Evolutionary conservation across 2,329 filamentous ascomycete species (phyloP), one percentile per base, ranked within the genome.

Genomic region (Xylariaceae sp.): DNA sequence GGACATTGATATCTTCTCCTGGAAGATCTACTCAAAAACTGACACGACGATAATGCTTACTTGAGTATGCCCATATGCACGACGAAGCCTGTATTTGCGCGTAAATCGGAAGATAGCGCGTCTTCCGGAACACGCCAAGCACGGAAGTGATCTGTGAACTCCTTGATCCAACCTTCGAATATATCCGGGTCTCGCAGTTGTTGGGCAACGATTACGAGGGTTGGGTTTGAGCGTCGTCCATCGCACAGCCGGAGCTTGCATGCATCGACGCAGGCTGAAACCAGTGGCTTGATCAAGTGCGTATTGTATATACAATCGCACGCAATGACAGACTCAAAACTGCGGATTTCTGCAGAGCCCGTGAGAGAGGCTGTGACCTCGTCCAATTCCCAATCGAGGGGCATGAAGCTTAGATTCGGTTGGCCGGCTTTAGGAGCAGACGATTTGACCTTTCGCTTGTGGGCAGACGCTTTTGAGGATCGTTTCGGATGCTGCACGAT

Each of bases 271-370:
- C 89, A 95, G 0, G 89, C 87, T 60, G 85, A 80, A n/a, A 94
- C 87, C 43, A 97, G 81, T 0, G 91, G 90, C 39, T 80, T 73
- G 19, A 97, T 81, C 3, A 97, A 78, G 2, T 87, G 81, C 57
- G 96, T 89, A 69, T 97, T 99, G 74, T 95, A 99, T 58, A 99
- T 86, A 68, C 91, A 96, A 68, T 99, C 94, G 64, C 90, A 95
- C 4, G 90, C 90, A 33, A 97, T 66, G 11, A 97, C 74, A 12
- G 83, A 70, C 61, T 95, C 87, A 57, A 94, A 86, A 49, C 78
- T 76, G 61, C 59, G 63, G 40, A 54, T 62, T 35, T 46, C 55
- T 14, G 57, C 53, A 12, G 65, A 64, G 11, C 69, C 66, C 1
- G 71, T 71, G 30, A 80, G 66, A 2, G 60, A 59, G 10, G 64